phyloP scores from a whole-genome alignment of 2,329 filamentous ascomycete species.

The Aspergillus fischeri region DNA sequence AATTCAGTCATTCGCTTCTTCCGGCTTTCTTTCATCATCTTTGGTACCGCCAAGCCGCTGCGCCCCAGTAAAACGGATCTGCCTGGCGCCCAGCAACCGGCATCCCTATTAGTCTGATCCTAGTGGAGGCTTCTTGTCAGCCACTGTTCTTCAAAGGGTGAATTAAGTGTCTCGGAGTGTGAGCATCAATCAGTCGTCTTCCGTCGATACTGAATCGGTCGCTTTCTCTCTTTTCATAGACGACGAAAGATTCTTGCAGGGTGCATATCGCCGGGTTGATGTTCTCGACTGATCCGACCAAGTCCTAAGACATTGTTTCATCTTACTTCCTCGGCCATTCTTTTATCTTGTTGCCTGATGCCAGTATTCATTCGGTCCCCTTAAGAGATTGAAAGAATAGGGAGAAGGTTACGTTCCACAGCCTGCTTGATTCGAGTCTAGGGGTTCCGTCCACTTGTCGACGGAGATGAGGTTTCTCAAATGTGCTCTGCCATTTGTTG shows the following conservation, averaged over 20 bases:
- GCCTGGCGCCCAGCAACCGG: neutral
- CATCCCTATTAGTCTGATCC: neutral
- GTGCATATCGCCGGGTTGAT: neutral
- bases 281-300: neutral
- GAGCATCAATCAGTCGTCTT: neutral
- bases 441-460: conserved; percentile 7
- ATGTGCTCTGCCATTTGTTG: conserved; percentile 22
- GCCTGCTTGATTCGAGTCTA: neutral
- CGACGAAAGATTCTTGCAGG: neutral
- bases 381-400: neutral
- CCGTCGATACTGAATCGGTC: neutral
- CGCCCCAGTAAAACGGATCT: conserved; percentile 7
- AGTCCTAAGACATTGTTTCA: conserved; percentile 2
- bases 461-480: conserved; percentile 24
- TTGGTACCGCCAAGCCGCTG: conserved; percentile 9
- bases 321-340: conserved; percentile 1
- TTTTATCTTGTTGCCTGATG: conserved; percentile 18
- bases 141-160: neutral
- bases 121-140: neutral
- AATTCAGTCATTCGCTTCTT: neutral
- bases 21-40: neutral
- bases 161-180: neutral
- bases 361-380: conserved; percentile 4
- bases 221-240: neutral
- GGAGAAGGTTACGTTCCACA: neutral